Percentiles rank a stretch among this genome's conserved stretches.
phyloP scores from a whole-genome alignment of 2,329 filamentous ascomycete genomes.

The Sarocladium strictum region DNA sequence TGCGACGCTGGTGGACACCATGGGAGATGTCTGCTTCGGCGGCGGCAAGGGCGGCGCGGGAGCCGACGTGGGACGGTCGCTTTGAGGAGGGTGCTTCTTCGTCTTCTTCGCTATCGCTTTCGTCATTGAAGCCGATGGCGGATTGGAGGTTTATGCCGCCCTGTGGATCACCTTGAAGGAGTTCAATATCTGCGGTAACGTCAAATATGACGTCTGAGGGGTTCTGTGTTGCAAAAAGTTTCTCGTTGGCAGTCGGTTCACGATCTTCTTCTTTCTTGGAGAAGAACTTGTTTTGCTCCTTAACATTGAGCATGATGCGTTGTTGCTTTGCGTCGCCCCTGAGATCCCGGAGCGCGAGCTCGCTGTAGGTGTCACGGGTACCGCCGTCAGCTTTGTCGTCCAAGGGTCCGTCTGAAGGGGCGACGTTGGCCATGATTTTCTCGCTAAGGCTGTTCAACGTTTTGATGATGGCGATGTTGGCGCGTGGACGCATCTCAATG shows the following conservation, averaged over 20 bases:
- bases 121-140: constrained; percentile 63
- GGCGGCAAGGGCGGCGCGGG: constrained; percentile 55
- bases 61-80: constrained; percentile 57
- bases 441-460: constrained; percentile 87
- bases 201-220: constrained; percentile 61
- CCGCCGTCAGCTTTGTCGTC: constrained; percentile 49
- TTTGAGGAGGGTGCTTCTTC: constrained; percentile 16
- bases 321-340: constrained; percentile 67
- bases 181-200: constrained; percentile 57
- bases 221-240: constrained; percentile 62
- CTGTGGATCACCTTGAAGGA: constrained; percentile 39
- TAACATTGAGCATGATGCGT: constrained; percentile 78
- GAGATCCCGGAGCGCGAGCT: constrained; percentile 75
- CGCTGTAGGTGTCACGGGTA: constrained; percentile 67
- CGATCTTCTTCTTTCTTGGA: constrained; percentile 46
- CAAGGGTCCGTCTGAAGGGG: constrained; percentile 65
- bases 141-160: constrained; percentile 55
- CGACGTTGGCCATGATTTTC: constrained; percentile 86
- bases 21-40: constrained; percentile 63
- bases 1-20: constrained; percentile 56
- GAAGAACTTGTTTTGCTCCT: constrained; percentile 81
- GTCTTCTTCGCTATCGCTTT: constrained; percentile 63
- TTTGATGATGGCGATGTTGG: constrained; percentile 73
- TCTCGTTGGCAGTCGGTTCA: constrained; percentile 35
- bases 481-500: constrained; percentile 76